Base-by-base conservation (phyloP, 768 basidiomycete genomes). In the Leccinum pellstonianum region DNA sequence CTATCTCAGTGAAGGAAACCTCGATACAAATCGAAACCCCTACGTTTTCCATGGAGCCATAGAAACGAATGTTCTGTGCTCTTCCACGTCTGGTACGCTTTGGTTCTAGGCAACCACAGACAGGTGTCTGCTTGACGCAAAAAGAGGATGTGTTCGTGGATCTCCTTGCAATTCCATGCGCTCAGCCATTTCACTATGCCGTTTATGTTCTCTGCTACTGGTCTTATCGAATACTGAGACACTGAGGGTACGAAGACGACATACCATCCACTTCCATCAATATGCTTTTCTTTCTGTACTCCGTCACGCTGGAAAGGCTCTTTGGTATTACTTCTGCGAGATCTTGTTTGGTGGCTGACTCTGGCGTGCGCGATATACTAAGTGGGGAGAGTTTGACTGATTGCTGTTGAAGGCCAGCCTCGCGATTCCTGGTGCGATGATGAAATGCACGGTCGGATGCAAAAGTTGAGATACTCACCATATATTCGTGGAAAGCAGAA, bases 41-140 rank as follows among this genome's bases (percentile, higher is more conserved):
- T 50, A 68, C 66, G 29, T 62, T 68, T 67, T 3, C 66, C 65
- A 10, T 56, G 25, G 9, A 66, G 11, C 62, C 65, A 66, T 7
- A 66, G 12, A 29, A 61, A 60, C 12, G 47, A 55, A 14, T 41
- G 15, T 0, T 48, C 15, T 1, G 15, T 10, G 8, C 14, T 31
- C 21, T 52, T 66, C 65, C 65, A 67, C 0, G 10, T 19, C 15
- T 50, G 56, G 5, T 25, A 66, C 0, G 46, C 35, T 1, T 41
- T 21, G 23, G 43, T 64, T 1, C n/a, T 31, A 4, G 29, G 52
- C 15, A 66, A 31, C 66, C 66, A 67, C 11, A 5, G 21, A 7
- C 66, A 67, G 2, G 63, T 67, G 14, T 41, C 59, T 0, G 33
- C 52, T 1, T 65, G 63, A 1, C 56, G 56, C 6, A 58, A 5